Percentiles rank a stretch among this genome's conserved stretches.
Evolutionary conservation across 352 stramenopile genomes (phyloP).

Genomic region (Pythium diclinum): DNA sequence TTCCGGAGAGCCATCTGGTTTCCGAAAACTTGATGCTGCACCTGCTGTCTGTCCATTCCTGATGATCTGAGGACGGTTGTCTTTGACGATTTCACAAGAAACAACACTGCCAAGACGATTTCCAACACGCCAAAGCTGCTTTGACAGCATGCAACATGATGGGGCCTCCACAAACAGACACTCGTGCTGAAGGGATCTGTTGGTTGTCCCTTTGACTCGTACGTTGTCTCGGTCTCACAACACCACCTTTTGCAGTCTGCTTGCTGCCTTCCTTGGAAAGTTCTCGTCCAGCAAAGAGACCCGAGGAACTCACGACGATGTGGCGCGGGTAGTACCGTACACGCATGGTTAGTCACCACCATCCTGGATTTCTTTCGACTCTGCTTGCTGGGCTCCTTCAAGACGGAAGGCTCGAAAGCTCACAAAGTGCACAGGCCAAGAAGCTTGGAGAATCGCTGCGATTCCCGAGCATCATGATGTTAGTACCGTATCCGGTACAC

Average conservation of each 20-base stretch:
- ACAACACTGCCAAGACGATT: not conserved
- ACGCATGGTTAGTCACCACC: not conserved
- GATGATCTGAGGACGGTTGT: not conserved
- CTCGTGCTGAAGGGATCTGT: not conserved
- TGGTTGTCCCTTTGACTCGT: no score
- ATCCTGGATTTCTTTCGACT: no score
- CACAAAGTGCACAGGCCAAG: no score
- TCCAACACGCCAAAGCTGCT: not conserved
- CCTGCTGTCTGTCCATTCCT: not conserved
- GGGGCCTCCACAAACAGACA: not conserved
- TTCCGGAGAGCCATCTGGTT: not conserved
- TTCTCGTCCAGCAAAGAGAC: not conserved
- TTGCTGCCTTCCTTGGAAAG: not conserved
- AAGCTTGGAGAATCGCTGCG: no score
- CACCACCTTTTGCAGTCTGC: no score
- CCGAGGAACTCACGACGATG: not conserved
- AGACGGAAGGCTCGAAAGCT: no score
- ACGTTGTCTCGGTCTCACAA: no score
- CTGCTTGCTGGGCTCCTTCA: no score
- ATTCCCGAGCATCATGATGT: not conserved
- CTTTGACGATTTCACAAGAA: not conserved
- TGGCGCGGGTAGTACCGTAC: not conserved
- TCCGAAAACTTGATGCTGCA: not conserved
- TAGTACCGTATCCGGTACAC: not conserved
- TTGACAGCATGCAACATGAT: no score